phyloP scores from a whole-genome alignment of 2,329 filamentous ascomycete species.

The Mariannaea elegans region DNA sequence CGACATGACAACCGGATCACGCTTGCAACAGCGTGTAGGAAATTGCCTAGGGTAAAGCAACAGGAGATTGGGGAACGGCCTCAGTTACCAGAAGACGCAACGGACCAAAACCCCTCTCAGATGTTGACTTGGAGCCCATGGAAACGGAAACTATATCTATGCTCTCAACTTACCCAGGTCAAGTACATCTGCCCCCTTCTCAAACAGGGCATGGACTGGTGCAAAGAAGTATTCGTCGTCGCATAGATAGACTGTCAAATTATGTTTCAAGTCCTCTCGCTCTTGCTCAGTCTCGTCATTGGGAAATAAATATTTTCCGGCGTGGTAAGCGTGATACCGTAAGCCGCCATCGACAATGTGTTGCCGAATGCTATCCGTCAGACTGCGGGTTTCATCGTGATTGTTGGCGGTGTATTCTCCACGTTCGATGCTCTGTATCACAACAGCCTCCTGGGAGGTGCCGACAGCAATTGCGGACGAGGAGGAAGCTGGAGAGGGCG shows the following conservation, averaged over 20 bases:
- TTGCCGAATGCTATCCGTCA: constrained; percentile 54
- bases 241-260: constrained; percentile 50
- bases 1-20: too few relatives aligned
- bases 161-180: constrained; percentile 53
- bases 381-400: constrained; percentile 50
- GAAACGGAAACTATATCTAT: not conserved
- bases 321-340: constrained; percentile 53
- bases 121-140: not conserved
- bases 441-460: constrained; percentile 39
- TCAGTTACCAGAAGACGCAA: not conserved
- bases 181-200: constrained; percentile 53
- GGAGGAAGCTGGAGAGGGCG: constrained; percentile 41
- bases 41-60: too few relatives aligned
- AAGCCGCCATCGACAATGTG: constrained; percentile 53
- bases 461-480: constrained; percentile 45
- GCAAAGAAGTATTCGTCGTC: constrained; percentile 54
- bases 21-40: too few relatives aligned
- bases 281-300: constrained; percentile 55
- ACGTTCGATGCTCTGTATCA: constrained; percentile 46
- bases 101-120: too few relatives aligned
- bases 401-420: constrained; percentile 40
- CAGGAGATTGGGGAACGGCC: not conserved
- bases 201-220: constrained; percentile 51
- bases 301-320: constrained; percentile 53
- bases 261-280: constrained; percentile 53